phyloP scores from a whole-genome alignment of 2,329 filamentous ascomycete genomes.

The Plectosphaerella plurivora region DNA sequence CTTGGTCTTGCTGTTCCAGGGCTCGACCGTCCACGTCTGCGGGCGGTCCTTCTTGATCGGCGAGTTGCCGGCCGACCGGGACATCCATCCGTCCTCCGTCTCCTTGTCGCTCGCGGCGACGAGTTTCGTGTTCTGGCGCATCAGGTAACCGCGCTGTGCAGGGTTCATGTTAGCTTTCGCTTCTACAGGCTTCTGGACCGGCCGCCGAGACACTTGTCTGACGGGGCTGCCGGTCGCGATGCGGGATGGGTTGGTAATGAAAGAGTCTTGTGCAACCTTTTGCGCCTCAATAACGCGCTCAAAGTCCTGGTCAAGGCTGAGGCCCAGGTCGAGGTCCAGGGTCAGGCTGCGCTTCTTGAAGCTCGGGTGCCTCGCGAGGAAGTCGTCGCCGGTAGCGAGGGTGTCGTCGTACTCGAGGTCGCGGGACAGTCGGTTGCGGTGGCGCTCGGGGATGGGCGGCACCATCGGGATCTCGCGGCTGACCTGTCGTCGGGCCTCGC shows the following conservation, averaged over 20 bases:
- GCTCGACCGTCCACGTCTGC: slow-evolving; percentile 93
- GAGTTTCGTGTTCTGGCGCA: slow-evolving; percentile 97
- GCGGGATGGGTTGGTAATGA: slow-evolving; percentile 14
- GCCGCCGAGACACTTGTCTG: slow-evolving; percentile 42
- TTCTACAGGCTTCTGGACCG: neutral
- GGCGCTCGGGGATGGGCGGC: slow-evolving; percentile 57
- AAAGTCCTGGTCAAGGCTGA: slow-evolving; percentile 88
- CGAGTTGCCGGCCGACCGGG: slow-evolving; percentile 62
- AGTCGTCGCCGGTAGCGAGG: slow-evolving; percentile 31
- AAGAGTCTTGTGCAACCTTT: slow-evolving; percentile 70
- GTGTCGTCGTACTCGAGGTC: slow-evolving; percentile 36
- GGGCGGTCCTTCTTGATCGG: slow-evolving; percentile 73
- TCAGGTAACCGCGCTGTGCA: slow-evolving; percentile 92
- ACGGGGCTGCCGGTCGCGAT: slow-evolving; percentile 19
- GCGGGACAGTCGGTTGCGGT: slow-evolving; percentile 50
- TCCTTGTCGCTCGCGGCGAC: slow-evolving; percentile 85
- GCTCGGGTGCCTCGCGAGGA: slow-evolving; percentile 61
- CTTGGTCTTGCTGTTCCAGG: slow-evolving; percentile 82
- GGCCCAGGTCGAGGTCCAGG: slow-evolving; percentile 74
- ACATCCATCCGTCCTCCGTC: slow-evolving; percentile 47
- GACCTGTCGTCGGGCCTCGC: slow-evolving; percentile 77
- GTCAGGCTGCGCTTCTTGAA: slow-evolving; percentile 81
- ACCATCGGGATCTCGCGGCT: slow-evolving; percentile 65
- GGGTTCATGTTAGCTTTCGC: slow-evolving; percentile 58
- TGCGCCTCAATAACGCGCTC: slow-evolving; percentile 92